Base-by-base conservation (phyloP, 2,329 filamentous ascomycete species). In the Fusarium acutatum region DNA sequence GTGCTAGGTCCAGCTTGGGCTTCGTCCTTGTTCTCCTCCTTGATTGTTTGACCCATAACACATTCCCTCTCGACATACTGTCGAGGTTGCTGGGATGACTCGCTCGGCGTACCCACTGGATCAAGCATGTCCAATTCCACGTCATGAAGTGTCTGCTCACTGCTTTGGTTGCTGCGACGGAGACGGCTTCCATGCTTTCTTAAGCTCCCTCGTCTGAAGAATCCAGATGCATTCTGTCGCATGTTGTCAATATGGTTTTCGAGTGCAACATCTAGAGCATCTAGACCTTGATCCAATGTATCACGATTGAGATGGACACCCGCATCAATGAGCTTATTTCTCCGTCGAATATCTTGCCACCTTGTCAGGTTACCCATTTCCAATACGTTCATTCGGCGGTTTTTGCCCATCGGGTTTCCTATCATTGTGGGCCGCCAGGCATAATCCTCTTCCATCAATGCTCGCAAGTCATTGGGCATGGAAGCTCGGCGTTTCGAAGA, bases 371-470 rank as follows among this genome's bases (percentile, higher is more conserved):
- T 82, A 0, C 93, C 93, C 66, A 93, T 82, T 80, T 95, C 93
- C 22, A 95, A 83, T 30, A 94, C 80, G 78, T 89, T 94, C 86
- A 95, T 90, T 68, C 91, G 87, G 56, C 93, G 87, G 77, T 88
- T 89, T 80, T 90, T 91, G 52, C 91, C 89, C 49, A 88, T 89
- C 18, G 93, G 92, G 77, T 93, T 92, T 18, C 93, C 92, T 78
- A 94, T 89, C 72, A 94, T 88, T 34, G 91, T 86, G 3, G 93
- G 90, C 65, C 89, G 89, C 92, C 91, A 94, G 52, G 91, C 87
- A 47, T 86, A 85, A 69, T 89, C 86, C 60, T 87, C 86, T 17
- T 86, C 82, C 71, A 87, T 83, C 37, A 82, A 75, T 7, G 84
- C 83, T 49, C 83, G 78, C 46, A 75, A 76, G 50, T 83, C 76